Evolutionary conservation across 257 asterid genomes (phyloP), one percentile per base, ranked within the genome.

Genomic region (Ilex aquifolium): DNA sequence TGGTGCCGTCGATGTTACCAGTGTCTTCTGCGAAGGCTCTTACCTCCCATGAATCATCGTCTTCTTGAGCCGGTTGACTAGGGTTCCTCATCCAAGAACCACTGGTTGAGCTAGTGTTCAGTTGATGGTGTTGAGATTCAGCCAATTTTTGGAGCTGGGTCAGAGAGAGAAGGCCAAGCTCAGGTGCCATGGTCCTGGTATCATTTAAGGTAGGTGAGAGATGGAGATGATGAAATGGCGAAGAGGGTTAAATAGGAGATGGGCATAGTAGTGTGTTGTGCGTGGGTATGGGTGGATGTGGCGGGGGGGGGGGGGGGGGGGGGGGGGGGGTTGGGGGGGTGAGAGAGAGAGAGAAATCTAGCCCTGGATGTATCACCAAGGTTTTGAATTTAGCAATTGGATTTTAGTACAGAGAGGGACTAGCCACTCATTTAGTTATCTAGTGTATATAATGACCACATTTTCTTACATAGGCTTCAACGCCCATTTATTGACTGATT

Each of bases 11-110:
- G 27, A 78, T 64, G 66, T 79, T 79, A 56, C 83, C 72, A 2
- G 82, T 83, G 72, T 83, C 95, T 59, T 83, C 84, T 57, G 77
- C 82, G 12, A 86, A 81, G 0, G 95, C 91, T 44, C 82, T 79
- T 27, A 81, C 71, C 56, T 83, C 88, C 95, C 95, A 86, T 0
- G 95, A 83, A 17, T 83, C 85, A 0, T 81, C 80, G 1, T 78
- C 86, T 2, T 80, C 79, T 52, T 59, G 74, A 3, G 52, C 29
- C 29, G 15, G 57, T 32, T 31, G 67, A 36, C 64, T 71, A 31
- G 72, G 62, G 73, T 68, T 79, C 82, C 77, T 65, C 82, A 82
- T 77, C 63, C 59, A 63, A 30, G 29, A 31, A 10, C 36, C 59
- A 12, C 15, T 15, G 32, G n/a, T 13, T 14, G 51, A 57, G 36